Conservation (phyloP, 345 rosid species). For the Dipteronia sinensis region DNA sequence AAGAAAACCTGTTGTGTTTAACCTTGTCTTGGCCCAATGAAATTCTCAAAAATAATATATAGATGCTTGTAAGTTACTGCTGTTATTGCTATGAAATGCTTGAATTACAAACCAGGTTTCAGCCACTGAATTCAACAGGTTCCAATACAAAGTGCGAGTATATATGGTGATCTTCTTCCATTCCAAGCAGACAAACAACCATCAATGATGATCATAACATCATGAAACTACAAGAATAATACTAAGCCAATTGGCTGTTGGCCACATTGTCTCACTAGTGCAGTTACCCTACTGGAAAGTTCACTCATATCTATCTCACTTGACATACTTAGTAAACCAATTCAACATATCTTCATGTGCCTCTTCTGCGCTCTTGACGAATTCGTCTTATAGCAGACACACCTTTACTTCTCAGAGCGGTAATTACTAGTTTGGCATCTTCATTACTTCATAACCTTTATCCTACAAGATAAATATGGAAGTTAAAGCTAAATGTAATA, state of each 20-base stretch:
- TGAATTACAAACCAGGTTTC: too few species aligned
- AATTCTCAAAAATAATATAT: too few species aligned
- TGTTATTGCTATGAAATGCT: too few species aligned
- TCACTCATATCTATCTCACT: not conserved
- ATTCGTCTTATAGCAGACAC: constrained; percentile 36
- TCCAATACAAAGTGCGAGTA: not conserved
- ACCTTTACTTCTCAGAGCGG: constrained; percentile 20
- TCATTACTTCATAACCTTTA: constrained; percentile 19
- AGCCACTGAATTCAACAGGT: not conserved
- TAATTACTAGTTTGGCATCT: constrained; percentile 16
- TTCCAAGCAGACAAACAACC: too few species aligned
- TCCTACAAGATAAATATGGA: constrained; percentile 1
- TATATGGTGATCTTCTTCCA: too few species aligned
- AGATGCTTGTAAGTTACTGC: too few species aligned
- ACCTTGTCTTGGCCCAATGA: too few species aligned
- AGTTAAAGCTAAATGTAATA: not conserved
- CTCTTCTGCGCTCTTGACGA: constrained; percentile 59
- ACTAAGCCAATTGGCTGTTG: too few species aligned
- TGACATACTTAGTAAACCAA: constrained; percentile 38
- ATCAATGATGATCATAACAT: too few species aligned
- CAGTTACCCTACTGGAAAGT: too few species aligned
- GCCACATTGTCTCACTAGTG: not conserved
- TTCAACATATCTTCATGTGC: constrained; percentile 60
- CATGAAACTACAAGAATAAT: too few species aligned
- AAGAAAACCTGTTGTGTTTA: too few species aligned